These are phyloP conservation scores for Triglochin maritima DNA, from an alignment of 106 monocot species.

Conservation along the genomic window DNA sequence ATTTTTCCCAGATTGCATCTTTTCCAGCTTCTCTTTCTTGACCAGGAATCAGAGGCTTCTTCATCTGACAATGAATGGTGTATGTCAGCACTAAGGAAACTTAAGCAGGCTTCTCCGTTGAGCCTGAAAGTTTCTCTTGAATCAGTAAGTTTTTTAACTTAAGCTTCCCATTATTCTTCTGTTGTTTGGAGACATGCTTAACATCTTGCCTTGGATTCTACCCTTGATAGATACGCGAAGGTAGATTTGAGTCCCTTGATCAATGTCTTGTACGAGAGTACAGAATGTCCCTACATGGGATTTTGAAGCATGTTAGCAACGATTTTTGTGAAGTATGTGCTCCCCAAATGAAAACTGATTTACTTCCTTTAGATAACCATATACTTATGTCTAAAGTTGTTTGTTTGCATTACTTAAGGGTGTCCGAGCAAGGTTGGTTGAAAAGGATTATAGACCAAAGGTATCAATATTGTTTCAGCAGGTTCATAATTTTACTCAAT, in stretches of 20 bases:
- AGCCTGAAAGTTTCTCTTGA: conserved; percentile 69
- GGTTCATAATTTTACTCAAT: neutral
- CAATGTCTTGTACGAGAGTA: conserved; percentile 89
- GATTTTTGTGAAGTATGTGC: conserved; percentile 73
- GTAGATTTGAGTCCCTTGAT: conserved; percentile 85
- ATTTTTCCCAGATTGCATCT: conserved; percentile 1
- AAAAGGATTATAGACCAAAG: conserved; percentile 78
- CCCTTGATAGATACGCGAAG: conserved; percentile 66
- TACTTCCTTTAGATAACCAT: neutral
- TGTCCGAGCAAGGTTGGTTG: conserved; percentile 68
- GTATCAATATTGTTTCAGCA: conserved; percentile 19
- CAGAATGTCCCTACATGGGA: conserved; percentile 76
- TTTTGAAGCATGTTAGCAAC: conserved; percentile 45
- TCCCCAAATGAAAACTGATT: neutral
- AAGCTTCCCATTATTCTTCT: neutral
- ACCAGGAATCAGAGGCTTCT: conserved; percentile 71
- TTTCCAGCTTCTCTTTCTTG: neutral
- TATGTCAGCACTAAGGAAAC: conserved; percentile 65
- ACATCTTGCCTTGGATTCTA: neutral
- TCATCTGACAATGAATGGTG: conserved; percentile 73
- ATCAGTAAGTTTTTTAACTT: conserved; percentile 50
- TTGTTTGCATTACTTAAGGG: conserved; percentile 30
- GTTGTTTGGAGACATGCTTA: neutral
- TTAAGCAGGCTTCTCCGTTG: conserved; percentile 89
- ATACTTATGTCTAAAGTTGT: neutral